Base-by-base conservation (phyloP, 179 eudicot species). In the Heliamphora pulchella region DNA sequence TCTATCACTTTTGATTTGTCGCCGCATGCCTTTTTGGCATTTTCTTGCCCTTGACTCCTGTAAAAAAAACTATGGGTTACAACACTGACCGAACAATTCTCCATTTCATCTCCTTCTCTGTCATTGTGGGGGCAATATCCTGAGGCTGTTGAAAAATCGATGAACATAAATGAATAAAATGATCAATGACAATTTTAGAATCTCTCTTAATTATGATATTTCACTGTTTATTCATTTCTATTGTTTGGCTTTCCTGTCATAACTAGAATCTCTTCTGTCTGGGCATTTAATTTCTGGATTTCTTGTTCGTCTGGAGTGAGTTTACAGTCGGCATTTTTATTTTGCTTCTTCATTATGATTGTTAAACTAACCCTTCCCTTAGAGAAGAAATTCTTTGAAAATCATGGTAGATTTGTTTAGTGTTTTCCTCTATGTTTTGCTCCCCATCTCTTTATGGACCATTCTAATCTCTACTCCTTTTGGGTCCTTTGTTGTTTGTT, bases 391-490 rank as follows among this genome's bases (percentile, higher is more conserved):
- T 61, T 61, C 22, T 75, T 75, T 22, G 20, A 47, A 20, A 62
- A 31, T 14, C 54, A 44, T 67, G 59, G 47, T 51, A 59, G 39
- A 64, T 55, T 62, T 67, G 39, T 64, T 41, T 17, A 31, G 53
- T 31, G 47, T 47, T 70, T 11, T 58, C 63, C 10, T 55, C 3
- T 3, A 6, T 74, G 15, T 64, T 74, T 63, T 53, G 0, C 11
- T 41, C 14, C 13, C 18, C 17, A 15, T 47, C 4, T 62, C 4
- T 68, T 51, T 51, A 4, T 51, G 54, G 1, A 51, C 8, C 31
- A 48, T 43, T 61, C 46, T 47, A 47, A 83, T 2, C 2, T 59
- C 15, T 62, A 22, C 71, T 59, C 65, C 53, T 53, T 78, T 69
- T 75, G 31, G 0, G 31, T 31, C 31, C 31, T 31, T 31, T 31